A percentile compares a stretch with the other conserved stretches of the same genome.
These are phyloP conservation scores for Fusarium cicatricum DNA, from an alignment of 2,329 filamentous ascomycete genomes.

Conservation along the genomic window DNA sequence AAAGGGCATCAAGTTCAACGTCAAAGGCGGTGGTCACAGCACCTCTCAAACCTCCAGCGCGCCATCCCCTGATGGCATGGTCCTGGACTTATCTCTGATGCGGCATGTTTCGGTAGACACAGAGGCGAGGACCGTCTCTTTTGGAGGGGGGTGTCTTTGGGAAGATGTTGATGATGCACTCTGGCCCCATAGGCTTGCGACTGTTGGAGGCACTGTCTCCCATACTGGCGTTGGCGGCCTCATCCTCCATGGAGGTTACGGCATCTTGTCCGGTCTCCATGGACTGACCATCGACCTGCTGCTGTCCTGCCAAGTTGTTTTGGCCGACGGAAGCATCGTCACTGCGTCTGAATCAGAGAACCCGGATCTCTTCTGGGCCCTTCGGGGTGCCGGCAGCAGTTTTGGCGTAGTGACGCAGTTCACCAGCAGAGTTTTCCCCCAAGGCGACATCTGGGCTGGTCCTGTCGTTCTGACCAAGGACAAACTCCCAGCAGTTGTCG, in stretches of 20 bases:
- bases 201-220: slow-evolving; percentile 68
- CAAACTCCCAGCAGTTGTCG: slow-evolving; percentile 42
- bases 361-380: slow-evolving; percentile 52
- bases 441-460: slow-evolving; percentile 46
- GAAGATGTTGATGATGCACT: slow-evolving; percentile 62
- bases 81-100: slow-evolving; percentile 64
- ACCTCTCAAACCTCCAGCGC: slow-evolving; percentile 56
- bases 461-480: slow-evolving; percentile 38
- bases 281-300: slow-evolving; percentile 59
- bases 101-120: slow-evolving; percentile 57
- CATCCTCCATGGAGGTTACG: slow-evolving; percentile 66
- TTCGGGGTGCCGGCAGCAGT: slow-evolving; percentile 52
- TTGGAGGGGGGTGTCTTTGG: slow-evolving; percentile 62
- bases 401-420: slow-evolving; percentile 55
- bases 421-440: slow-evolving; percentile 44
- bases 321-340: slow-evolving; percentile 49
- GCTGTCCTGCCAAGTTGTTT: slow-evolving; percentile 50
- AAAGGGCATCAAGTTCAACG: slow-evolving; percentile 58
- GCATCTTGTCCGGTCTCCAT: slow-evolving; percentile 61
- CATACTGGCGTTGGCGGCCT: slow-evolving; percentile 70
- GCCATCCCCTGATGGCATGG: slow-evolving; percentile 59
- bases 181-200: slow-evolving; percentile 60
- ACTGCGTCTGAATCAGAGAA: slow-evolving; percentile 54
- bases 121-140: slow-evolving; percentile 54
- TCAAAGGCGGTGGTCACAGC: slow-evolving; percentile 65